Evolutionary conservation across 345 rosid species (phyloP), one percentile per base, ranked within the genome.

Genomic region (Luvunga scandens): DNA sequence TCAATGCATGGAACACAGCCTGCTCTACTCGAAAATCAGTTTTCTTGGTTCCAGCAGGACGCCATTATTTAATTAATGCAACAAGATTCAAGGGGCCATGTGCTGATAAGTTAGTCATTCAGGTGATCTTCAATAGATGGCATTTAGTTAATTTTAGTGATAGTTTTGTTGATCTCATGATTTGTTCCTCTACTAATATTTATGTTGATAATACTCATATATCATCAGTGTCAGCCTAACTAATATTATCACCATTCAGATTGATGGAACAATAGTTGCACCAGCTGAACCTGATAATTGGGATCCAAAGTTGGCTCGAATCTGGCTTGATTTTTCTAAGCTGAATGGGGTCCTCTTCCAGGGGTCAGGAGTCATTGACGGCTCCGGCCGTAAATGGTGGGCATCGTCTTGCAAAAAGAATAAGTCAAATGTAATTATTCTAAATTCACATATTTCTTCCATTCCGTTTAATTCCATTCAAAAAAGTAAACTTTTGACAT

Each of bases 351-450:
- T 91, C 7, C 42, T 79, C 66, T 94, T 96, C 86, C 97, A 90
- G 83, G 98, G 98, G 36, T 81, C 81, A 75, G 99, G 99, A 77
- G 87, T 94, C 60, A 91, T 96, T 82, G 97, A 96, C 82, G 99
- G 98, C 33, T 96, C 98, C 16, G 99, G 99, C 68, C 89, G 97
- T 83, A 91, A 94, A 85, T 96, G 99, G 99, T 96, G 99, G 99
- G 93, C 90, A 71, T 82, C 98, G 38, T 96, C 99, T 61, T 96
- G 99, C 95, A 94, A 94, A 85, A 94, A 84, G 91, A 94, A 96
- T 86, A 92, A 86, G 77, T 75, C 97, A 63, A 94, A 93, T 79
- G 98, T 94, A 90, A 77, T 61, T 76, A 66, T 77, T 62, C 55
- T 71, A 36, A 73, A 76, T 66, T 57, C 48, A 45, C 80, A 74